Evolutionary conservation across 2,329 filamentous ascomycete species (phyloP).

Genomic region (Chaetomiaceae sp.): DNA sequence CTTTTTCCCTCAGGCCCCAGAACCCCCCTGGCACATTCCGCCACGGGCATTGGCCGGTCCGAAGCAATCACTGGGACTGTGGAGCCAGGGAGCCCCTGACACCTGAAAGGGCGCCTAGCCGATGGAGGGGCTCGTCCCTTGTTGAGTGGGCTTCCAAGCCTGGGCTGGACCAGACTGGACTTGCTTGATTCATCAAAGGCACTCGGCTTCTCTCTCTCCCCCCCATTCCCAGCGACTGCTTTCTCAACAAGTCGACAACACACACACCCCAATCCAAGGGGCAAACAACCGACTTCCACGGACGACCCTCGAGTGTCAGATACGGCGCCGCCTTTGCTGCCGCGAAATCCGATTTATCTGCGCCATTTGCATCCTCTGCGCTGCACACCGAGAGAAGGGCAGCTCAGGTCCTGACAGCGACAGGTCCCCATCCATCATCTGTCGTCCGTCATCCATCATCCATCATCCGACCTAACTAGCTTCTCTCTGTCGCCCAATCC

Average conservation of each 20-base stretch:
- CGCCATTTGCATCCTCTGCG: slow-evolving; percentile 4
- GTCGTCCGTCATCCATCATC: background rate
- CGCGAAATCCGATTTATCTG: background rate
- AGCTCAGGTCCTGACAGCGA: too few relatives aligned
- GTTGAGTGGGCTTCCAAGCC: too few relatives aligned
- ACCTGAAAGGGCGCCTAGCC: slow-evolving; percentile 5
- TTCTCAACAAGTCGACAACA: background rate
- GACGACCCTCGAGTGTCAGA: background rate
- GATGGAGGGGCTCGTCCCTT: slow-evolving; percentile 8
- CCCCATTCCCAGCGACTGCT: background rate
- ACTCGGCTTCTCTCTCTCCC: background rate
- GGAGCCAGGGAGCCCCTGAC: slow-evolving; percentile 10
- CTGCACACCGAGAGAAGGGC: background rate
- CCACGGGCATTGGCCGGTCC: slow-evolving; percentile 13
- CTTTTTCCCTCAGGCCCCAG: slow-evolving; percentile 3
- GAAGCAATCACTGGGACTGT: slow-evolving; percentile 10
- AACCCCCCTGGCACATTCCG: slow-evolving; percentile 3
- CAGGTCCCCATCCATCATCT: background rate
- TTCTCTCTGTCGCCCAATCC: background rate
- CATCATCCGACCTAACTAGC: too few relatives aligned
- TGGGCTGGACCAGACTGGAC: too few relatives aligned
- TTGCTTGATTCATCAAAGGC: slow-evolving; percentile 5
- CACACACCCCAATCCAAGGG: background rate
- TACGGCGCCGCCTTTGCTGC: background rate
- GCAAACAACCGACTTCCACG: background rate